phyloP scores from a whole-genome alignment of 169 alveolate genomes.

The Sarcocystis neurona region DNA sequence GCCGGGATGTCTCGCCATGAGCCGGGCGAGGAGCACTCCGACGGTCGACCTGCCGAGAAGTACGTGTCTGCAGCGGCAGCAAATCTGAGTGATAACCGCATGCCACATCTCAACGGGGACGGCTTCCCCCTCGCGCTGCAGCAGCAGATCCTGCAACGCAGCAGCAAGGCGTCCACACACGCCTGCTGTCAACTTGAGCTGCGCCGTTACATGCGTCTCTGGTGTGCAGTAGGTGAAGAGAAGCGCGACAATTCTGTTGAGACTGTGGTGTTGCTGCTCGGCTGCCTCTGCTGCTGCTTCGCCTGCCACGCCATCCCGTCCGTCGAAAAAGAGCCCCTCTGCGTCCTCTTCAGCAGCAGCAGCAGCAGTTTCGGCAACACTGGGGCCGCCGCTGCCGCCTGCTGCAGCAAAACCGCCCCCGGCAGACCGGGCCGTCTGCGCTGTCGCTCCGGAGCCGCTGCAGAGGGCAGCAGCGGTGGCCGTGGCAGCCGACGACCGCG shows the following conservation, averaged over 20 bases:
- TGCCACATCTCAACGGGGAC: not conserved
- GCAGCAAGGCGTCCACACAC: slow-evolving; percentile 20
- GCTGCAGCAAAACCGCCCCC: slow-evolving; percentile 29
- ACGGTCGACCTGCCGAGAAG: slow-evolving; percentile 21
- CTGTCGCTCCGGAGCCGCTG: too few species aligned
- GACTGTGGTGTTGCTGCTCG: slow-evolving; percentile 37
- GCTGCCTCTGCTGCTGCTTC: slow-evolving; percentile 29
- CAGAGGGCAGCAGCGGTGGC: too few species aligned
- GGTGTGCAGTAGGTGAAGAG: slow-evolving; percentile 26
- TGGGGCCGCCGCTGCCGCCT: not conserved
- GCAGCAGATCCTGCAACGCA: not conserved
- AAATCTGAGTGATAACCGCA: not conserved
- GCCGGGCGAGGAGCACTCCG: not conserved
- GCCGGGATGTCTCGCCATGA: slow-evolving; percentile 1
- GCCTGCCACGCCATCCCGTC: slow-evolving; percentile 1
- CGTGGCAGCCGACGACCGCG: not conserved
- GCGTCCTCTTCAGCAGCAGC: not conserved
- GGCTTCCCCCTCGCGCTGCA: not conserved
- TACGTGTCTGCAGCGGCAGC: slow-evolving; percentile 4
- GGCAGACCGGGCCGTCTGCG: too few species aligned
- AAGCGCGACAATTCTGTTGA: slow-evolving; percentile 23
- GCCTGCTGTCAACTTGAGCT: not conserved
- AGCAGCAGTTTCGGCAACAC: not conserved
- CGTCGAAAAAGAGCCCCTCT: not conserved
- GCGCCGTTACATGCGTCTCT: slow-evolving; percentile 9